A percentile compares a stretch with the other conserved stretches of the same genome.
Conservation (phyloP, 306 rosid species). For the Pyrus betulifolia region DNA sequence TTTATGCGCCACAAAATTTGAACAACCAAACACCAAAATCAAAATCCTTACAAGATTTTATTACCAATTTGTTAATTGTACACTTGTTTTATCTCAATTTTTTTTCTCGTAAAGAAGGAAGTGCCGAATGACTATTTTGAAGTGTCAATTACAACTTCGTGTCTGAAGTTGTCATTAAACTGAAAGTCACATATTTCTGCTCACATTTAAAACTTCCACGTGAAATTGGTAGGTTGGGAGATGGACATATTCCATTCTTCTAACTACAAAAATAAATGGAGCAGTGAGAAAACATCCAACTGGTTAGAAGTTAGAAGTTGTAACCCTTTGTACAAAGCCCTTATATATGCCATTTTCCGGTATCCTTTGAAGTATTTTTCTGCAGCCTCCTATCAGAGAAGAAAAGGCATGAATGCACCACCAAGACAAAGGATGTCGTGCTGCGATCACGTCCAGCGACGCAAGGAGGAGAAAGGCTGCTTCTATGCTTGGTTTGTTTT, state of each 20-base stretch:
- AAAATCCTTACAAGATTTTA: background rate
- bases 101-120: too few relatives aligned
- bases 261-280: background rate
- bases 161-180: too few relatives aligned
- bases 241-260: background rate
- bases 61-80: background rate
- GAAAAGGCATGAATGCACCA: slow-evolving; percentile 34
- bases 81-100: too few relatives aligned
- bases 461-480: slow-evolving; percentile 41
- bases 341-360: background rate
- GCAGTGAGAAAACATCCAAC: background rate
- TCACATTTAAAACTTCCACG: slow-evolving; percentile 7
- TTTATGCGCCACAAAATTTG: background rate
- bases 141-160: too few relatives aligned
- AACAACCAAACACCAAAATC: background rate
- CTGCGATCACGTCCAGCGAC: slow-evolving; percentile 32
- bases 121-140: too few relatives aligned
- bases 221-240: background rate
- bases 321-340: background rate
- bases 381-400: background rate
- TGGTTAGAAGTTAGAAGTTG: background rate
- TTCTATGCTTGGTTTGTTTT: slow-evolving; percentile 42
- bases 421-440: slow-evolving; percentile 33
- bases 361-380: background rate
- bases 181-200: background rate